A percentile compares a stretch with the other conserved stretches of the same genome.
Evolutionary conservation across 2,329 filamentous ascomycete species (phyloP).

Genomic region (Botrytis fabae): DNA sequence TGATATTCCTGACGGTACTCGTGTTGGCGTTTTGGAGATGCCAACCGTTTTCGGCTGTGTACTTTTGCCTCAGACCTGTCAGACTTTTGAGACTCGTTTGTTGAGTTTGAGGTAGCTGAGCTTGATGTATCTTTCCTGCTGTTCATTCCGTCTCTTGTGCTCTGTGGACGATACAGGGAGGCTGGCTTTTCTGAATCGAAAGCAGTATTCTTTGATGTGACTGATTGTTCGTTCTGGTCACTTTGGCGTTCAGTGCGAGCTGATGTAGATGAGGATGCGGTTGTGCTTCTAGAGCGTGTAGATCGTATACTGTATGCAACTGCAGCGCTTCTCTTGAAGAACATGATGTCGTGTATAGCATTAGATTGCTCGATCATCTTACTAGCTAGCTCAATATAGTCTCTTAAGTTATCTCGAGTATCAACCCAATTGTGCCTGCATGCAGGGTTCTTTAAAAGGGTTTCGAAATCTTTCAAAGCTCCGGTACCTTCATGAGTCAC

Average conservation of each 20-base stretch:
- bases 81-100: not conserved
- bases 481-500: constrained; percentile 27
- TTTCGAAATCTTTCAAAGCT: constrained; percentile 29
- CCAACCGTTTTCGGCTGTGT: constrained; percentile 5
- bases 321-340: constrained; percentile 21
- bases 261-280: not conserved
- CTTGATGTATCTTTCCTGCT: not conserved
- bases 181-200: not conserved
- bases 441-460: constrained; percentile 24
- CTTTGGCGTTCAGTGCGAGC: not conserved
- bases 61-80: not conserved
- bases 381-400: constrained; percentile 32
- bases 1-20: constrained; percentile 15
- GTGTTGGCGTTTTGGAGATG: constrained; percentile 16
- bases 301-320: not conserved
- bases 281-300: not conserved
- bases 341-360: constrained; percentile 25
- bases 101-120: too few relatives aligned
- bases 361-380: constrained; percentile 35
- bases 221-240: not conserved
- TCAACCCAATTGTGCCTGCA: constrained; percentile 31
- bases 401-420: constrained; percentile 27
- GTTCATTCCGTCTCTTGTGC: not conserved
- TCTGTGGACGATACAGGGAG: not conserved
- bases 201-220: not conserved